Evolutionary conservation across 345 rosid genomes (phyloP), one percentile per base, ranked within the genome.

Genomic region (Gossypium anomalum): DNA sequence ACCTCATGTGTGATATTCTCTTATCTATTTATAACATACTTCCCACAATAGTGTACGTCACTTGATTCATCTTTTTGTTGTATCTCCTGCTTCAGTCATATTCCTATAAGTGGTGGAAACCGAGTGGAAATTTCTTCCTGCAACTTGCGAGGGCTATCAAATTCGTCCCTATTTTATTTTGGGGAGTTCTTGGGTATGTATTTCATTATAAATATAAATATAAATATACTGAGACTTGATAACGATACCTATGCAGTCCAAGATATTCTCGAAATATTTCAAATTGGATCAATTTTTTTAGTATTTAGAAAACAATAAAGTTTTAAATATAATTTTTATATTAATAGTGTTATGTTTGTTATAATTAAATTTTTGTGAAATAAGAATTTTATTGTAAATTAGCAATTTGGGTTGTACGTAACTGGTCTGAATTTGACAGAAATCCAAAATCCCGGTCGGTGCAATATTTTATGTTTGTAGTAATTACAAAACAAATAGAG

Each of bases 31-130:
- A 2, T 65, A 74, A 17, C 60, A 23, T 0, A 20, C 23, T 67
- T 81, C 25, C 25, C 25, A 49, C 17, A 7, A 17, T 17, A 47
- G 68, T 34, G 9, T 53, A 38, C 19, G 48, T 74, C 58, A 41
- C 57, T 34, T 3, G 56, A 73, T 48, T 2, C 52, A 74, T 49
- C 62, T 47, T 62, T 57, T 56, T 48, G 19, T 67, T 74, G 58
- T 55, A 51, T 49, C 41, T 38, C 34, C 19, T 81, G 64, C 76
- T 61, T 49, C 86, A 94, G 97, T 84, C 97, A 44, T 55, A 71
- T 9, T 87, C 84, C 57, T 95, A 85, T 80, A 88, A 78, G 74
- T 95, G 99, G 99, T 90, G 99, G 98, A 95, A 91, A 80, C 99
- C 99, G n/a, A 70, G 86, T 23, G 91, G 94, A 52, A 79, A 84